These are phyloP conservation scores for Candida gorgasii DNA, from an alignment of 805 yeast genomes.

Conservation along the genomic window DNA sequence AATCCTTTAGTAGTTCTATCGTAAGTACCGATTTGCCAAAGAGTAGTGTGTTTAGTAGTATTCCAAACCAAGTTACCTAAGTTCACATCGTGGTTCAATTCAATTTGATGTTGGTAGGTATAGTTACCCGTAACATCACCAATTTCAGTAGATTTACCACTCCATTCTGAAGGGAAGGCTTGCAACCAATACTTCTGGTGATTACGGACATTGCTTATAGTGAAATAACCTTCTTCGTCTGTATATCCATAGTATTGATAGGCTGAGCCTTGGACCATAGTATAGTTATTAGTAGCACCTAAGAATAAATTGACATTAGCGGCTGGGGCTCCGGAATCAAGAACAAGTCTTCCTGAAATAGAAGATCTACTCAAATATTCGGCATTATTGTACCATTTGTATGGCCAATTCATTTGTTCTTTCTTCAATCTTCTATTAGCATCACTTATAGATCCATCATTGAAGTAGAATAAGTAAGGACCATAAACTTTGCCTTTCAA, in stretches of 20 bases:
- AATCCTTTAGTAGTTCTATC: slow-evolving; percentile 16
- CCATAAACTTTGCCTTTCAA: slow-evolving; percentile 12
- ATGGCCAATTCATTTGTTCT: slow-evolving; percentile 15
- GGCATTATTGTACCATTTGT: slow-evolving; percentile 10
- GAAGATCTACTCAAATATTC: slow-evolving; percentile 9
- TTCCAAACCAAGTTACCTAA: slow-evolving; percentile 12
- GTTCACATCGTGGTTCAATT: neutral
- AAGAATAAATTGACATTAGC: slow-evolving; percentile 12
- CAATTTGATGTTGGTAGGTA: neutral
- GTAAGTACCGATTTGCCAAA: slow-evolving; percentile 16
- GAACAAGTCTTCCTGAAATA: slow-evolving; percentile 11
- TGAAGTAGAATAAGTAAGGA: slow-evolving; percentile 14
- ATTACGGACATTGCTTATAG: slow-evolving; percentile 8
- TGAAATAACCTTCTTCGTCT: slow-evolving; percentile 15
- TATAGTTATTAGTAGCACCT: slow-evolving; percentile 11
- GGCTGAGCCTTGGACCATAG: slow-evolving; percentile 16
- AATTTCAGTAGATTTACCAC: slow-evolving; percentile 7
- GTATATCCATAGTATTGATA: slow-evolving; percentile 15
- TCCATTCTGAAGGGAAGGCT: slow-evolving; percentile 14
- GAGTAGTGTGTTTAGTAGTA: slow-evolving; percentile 5
- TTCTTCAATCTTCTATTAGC: slow-evolving; percentile 13
- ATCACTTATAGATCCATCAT: slow-evolving; percentile 15
- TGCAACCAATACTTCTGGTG: slow-evolving; percentile 12
- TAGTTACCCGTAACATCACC: slow-evolving; percentile 10
- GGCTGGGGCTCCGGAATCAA: slow-evolving; percentile 12